Conservation (phyloP, 192 early-diverging fungal genomes). For the Funneliformis geosporum region DNA sequence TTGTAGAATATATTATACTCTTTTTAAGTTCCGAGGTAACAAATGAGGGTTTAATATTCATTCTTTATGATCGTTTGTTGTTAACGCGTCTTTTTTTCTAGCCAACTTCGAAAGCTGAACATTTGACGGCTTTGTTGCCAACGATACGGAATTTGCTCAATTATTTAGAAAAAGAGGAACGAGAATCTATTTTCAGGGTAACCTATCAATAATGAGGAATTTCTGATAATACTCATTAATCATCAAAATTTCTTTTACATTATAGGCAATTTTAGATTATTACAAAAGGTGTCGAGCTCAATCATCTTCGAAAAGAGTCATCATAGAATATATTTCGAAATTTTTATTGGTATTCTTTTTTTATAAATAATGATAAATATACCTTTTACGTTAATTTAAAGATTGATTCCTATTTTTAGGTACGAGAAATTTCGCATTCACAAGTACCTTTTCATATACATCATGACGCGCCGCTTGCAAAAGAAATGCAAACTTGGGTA, state of each 20-base stretch:
- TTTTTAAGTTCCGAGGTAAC: slow-evolving; percentile 50
- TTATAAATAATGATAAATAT: background rate
- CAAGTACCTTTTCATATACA: slow-evolving; percentile 39
- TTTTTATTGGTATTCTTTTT: slow-evolving; percentile 4
- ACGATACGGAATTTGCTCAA: slow-evolving; percentile 57
- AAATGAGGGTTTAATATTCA: no score
- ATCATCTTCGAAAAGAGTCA: slow-evolving; percentile 38
- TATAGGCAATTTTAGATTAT: slow-evolving; percentile 38
- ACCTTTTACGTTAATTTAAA: background rate
- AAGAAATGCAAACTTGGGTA: slow-evolving; percentile 39
- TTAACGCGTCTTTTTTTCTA: background rate
- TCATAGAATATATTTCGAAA: slow-evolving; percentile 35
- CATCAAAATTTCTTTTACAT: slow-evolving; percentile 33
- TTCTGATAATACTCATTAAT: slow-evolving; percentile 34
- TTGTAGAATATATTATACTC: slow-evolving; percentile 60
- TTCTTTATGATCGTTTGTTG: background rate
- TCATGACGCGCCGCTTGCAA: slow-evolving; percentile 25
- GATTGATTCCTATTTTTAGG: slow-evolving; percentile 47
- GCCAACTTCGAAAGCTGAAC: slow-evolving; percentile 40
- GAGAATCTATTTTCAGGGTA: slow-evolving; percentile 41
- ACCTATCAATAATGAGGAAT: slow-evolving; percentile 12
- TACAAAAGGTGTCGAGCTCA: slow-evolving; percentile 34
- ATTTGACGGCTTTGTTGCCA: slow-evolving; percentile 49
- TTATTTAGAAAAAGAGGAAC: slow-evolving; percentile 40
- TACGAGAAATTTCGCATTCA: slow-evolving; percentile 40